Evolutionary conservation across 495 filamentous ascomycete genomes (phyloP).

Genomic region (Podospora bellae-mahoneyi): DNA sequence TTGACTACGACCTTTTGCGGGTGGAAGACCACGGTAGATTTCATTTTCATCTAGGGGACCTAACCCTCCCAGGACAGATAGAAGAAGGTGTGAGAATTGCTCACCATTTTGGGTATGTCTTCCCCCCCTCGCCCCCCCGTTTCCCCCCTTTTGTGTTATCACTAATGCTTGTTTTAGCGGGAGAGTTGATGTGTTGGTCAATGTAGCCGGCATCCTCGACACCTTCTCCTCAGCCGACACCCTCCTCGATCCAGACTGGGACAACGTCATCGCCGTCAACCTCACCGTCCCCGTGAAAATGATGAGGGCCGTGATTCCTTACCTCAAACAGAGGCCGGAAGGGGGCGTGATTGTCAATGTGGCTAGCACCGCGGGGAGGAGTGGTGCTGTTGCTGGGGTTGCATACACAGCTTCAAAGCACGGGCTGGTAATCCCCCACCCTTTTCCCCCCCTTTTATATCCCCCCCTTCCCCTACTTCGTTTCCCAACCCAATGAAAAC

Average conservation of each 20-base stretch:
- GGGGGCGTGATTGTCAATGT: constrained; percentile 46
- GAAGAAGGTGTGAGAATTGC: constrained; percentile 35
- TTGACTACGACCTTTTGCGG: constrained; percentile 31
- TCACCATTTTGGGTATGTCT: constrained; percentile 32
- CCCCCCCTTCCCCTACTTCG: too few relatives aligned
- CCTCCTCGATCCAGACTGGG: constrained; percentile 33
- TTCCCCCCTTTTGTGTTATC: not conserved
- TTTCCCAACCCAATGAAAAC: too few relatives aligned
- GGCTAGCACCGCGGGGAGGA: constrained; percentile 36
- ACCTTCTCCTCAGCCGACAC: constrained; percentile 33
- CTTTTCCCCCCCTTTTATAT: not conserved
- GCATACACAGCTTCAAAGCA: constrained; percentile 43
- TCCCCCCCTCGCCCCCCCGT: constrained; percentile 1
- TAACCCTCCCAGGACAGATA: constrained; percentile 26
- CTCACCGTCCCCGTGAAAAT: constrained; percentile 38
- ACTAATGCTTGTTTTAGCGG: constrained; percentile 7
- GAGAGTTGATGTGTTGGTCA: constrained; percentile 40
- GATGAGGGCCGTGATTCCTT: constrained; percentile 39
- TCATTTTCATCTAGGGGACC: constrained; percentile 35
- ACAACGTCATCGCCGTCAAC: constrained; percentile 35
- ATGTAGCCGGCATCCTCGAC: constrained; percentile 44
- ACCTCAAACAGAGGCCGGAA: constrained; percentile 32
- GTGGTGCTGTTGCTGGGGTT: constrained; percentile 39
- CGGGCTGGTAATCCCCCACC: constrained; percentile 24
- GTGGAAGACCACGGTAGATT: constrained; percentile 32